phyloP scores from a whole-genome alignment of 805 yeast species.

The Metschnikowia lunata region DNA sequence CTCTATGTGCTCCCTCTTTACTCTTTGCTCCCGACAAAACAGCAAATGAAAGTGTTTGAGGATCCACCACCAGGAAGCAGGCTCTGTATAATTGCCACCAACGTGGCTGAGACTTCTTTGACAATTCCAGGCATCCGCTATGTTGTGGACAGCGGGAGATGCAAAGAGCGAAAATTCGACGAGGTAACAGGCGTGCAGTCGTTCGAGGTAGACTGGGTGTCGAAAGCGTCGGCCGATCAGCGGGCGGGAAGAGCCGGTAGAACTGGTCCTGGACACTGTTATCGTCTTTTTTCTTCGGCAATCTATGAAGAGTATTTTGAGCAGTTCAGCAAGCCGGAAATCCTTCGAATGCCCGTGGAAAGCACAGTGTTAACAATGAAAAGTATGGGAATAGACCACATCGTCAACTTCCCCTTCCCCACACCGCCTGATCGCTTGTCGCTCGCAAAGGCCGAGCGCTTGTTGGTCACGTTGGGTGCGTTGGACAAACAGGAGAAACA shows the following conservation, averaged over 20 bases:
- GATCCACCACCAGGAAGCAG: conserved; percentile 82
- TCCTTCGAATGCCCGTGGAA: conserved; percentile 91
- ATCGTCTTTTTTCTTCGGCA: conserved; percentile 88
- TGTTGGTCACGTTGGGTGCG: conserved; percentile 76
- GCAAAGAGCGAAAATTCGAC: conserved; percentile 81
- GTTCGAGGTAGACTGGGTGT: conserved; percentile 85
- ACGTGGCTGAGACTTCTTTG: conserved; percentile 95
- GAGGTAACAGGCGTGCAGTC: conserved; percentile 88
- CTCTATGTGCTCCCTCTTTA: conserved; percentile 88
- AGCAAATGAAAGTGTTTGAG: conserved; percentile 90
- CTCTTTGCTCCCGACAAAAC: conserved; percentile 87
- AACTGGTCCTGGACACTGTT: conserved; percentile 98
- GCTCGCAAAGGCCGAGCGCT: conserved; percentile 59
- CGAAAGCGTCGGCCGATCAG: conserved; percentile 94
- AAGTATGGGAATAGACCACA: conserved; percentile 91
- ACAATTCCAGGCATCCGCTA: conserved; percentile 94
- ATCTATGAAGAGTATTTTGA: conserved; percentile 81
- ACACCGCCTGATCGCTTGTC: conserved; percentile 75
- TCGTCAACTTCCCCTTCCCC: conserved; percentile 92
- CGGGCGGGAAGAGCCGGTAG: conserved; percentile 97
- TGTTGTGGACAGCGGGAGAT: conserved; percentile 92
- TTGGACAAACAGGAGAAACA: conserved; percentile 46
- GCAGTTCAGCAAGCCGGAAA: conserved; percentile 85
- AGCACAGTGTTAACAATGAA: conserved; percentile 95
- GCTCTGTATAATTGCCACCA: conserved; percentile 90